Base-by-base conservation (phyloP, 2,329 filamentous ascomycete genomes). In the Talaromyces sp. region DNA sequence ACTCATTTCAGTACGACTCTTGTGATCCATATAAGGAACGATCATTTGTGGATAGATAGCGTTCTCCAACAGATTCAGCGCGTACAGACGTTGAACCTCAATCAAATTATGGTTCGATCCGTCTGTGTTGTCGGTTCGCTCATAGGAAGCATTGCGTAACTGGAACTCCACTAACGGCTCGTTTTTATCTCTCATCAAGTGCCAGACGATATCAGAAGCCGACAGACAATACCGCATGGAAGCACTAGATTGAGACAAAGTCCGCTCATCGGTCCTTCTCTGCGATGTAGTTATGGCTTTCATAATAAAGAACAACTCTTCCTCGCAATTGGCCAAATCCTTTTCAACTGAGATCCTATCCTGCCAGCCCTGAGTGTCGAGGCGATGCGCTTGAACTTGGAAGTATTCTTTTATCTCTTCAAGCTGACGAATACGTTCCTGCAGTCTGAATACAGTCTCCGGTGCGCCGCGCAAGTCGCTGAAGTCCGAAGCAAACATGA, bases 301-400 rank as follows among this genome's bases (percentile, higher is more conserved):
- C 95, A 99, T 98, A 82, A 99, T 91, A 80, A 99, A 99, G 83
- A 99, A 99, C 9, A 99, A 80, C 77, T 99, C 96, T 72, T 99
- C 95, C 76, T 98, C 95, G 72, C 92, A 97, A 22, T 88, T 88
- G 10, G 92, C 87, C 60, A 99, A 82, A 74, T 99, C 95, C 60
- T 91, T 89, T 74, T 99, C 95, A 50, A 99, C 84, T n/a, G 89
- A 81, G 66, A 97, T 83, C 39, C 93, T 87, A 74, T 98, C 94
- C 73, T 95, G 88, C 93, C 94, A 98, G 14, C 93, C 93, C 73
- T 91, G 88, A 72, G 89, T 88, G 76, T 98, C 94, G 31, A 99
- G 84, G 66, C 90, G 90, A 71, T 90, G 90, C 39, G 92, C 89
- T 75, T 98, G 92, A 64, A 96, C 88, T 77, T 97, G 93, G 84